phyloP scores from a whole-genome alignment of 73 alveolate genomes.

The Paramecium caudatum region DNA sequence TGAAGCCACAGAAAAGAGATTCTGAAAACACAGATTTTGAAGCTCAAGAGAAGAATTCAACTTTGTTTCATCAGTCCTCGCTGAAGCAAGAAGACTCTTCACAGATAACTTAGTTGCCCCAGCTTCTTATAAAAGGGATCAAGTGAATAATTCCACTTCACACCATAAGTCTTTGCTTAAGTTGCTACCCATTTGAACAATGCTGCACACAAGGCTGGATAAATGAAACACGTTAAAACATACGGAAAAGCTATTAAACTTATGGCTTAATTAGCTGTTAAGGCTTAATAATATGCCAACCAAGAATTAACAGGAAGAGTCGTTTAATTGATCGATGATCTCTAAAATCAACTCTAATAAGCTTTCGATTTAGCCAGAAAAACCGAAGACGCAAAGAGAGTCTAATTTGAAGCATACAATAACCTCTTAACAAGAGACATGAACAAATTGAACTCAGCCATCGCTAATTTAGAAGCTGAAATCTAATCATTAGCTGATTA shows the following conservation, averaged over 20 bases:
- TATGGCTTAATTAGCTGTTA: constrained; percentile 65
- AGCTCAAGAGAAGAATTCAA: constrained; percentile 70
- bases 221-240: constrained; percentile 74
- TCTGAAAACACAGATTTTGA: constrained; percentile 8
- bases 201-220: constrained; percentile 75
- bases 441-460: constrained; percentile 71
- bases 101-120: constrained; percentile 75
- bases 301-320: constrained; percentile 70
- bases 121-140: constrained; percentile 59
- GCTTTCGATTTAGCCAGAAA: constrained; percentile 76
- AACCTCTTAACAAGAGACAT: constrained; percentile 51
- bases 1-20: constrained; percentile 63
- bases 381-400: constrained; percentile 58
- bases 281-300: constrained; percentile 60
- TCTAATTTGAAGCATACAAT: constrained; percentile 23
- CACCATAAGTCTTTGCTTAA: constrained; percentile 71
- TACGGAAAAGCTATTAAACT: constrained; percentile 76
- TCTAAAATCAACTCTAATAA: constrained; percentile 67
- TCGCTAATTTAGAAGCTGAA: constrained; percentile 78
- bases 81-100: constrained; percentile 79
- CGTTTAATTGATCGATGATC: constrained; percentile 64
- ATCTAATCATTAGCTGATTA: constrained; percentile 60
- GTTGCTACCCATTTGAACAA: constrained; percentile 69
- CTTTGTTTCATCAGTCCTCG: constrained; percentile 71
- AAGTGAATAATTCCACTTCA: constrained; percentile 10